These are phyloP conservation scores for Solanum piurae DNA, from an alignment of 257 asterid genomes.

Conservation along the genomic window DNA sequence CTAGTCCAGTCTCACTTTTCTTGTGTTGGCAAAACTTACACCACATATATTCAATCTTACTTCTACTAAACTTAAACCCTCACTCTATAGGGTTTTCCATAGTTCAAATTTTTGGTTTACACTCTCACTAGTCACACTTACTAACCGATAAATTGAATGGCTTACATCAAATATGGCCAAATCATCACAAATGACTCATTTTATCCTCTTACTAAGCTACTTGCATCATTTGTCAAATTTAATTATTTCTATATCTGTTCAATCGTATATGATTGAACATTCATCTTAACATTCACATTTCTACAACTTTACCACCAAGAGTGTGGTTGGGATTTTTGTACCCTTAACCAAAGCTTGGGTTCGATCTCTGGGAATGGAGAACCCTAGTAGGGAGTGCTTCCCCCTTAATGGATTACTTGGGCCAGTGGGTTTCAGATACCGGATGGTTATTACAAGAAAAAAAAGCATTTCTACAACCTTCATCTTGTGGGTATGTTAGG, in stretches of 20 bases:
- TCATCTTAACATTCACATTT: not conserved
- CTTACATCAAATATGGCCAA: not conserved
- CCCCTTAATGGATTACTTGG: not conserved
- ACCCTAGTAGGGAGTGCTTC: not conserved
- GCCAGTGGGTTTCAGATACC: not conserved
- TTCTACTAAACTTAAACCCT: not conserved
- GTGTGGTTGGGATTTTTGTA: not conserved
- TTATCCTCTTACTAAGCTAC: not conserved
- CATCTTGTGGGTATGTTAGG: not conserved
- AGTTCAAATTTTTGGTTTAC: not conserved
- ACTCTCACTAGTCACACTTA: not conserved
- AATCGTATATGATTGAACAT: not conserved
- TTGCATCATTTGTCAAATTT: not conserved
- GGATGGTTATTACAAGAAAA: not conserved
- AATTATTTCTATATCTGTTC: not conserved
- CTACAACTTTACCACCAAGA: not conserved
- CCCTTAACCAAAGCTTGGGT: not conserved
- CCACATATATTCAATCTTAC: not conserved
- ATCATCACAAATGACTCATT: not conserved
- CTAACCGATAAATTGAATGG: not conserved
- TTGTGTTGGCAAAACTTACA: not conserved
- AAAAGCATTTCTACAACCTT: not conserved
- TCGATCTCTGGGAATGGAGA: not conserved
- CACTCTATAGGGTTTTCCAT: not conserved
- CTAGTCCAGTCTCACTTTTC: not conserved